Evolutionary conservation across 108 stramenopile species (phyloP).

Genomic region (Cyclotella sp.): DNA sequence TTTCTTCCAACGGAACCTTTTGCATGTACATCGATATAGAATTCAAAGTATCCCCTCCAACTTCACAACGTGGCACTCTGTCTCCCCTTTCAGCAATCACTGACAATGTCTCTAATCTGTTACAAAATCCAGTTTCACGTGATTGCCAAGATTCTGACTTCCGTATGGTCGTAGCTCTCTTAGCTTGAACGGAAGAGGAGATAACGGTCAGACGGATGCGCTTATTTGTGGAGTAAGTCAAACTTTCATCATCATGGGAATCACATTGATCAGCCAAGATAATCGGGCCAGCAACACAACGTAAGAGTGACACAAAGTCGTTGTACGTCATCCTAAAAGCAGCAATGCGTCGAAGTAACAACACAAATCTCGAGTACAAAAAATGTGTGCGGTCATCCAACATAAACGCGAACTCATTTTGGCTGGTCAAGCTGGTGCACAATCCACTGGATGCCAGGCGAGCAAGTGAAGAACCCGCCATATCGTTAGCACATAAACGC

Average conservation of each 20-base stretch:
- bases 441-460: conserved; percentile 83
- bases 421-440: conserved; percentile 75
- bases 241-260: conserved; percentile 23
- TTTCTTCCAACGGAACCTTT: conserved; percentile 75
- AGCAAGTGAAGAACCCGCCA: conserved; percentile 73
- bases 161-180: conserved; percentile 29
- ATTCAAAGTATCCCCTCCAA: conserved; percentile 86
- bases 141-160: conserved; percentile 65
- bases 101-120: conserved; percentile 73
- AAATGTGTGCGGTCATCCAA: conserved; percentile 75
- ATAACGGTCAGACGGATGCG: conserved; percentile 78
- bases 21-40: conserved; percentile 79
- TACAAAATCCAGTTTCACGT: conserved; percentile 68
- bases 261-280: conserved; percentile 61
- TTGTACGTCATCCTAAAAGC: conserved; percentile 86
- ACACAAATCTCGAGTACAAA: conserved; percentile 74
- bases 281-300: conserved; percentile 79
- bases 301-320: conserved; percentile 83
- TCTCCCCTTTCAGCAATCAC: conserved; percentile 79
- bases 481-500: conserved; percentile 69
- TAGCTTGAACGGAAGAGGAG: conserved; percentile 65
- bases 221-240: conserved; percentile 30
- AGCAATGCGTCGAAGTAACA: conserved; percentile 73
- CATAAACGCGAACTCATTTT: conserved; percentile 75
- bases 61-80: conserved; percentile 65